Evolutionary conservation across 2,329 filamentous ascomycete species (phyloP).

Genomic region (Aspergillus fructus): DNA sequence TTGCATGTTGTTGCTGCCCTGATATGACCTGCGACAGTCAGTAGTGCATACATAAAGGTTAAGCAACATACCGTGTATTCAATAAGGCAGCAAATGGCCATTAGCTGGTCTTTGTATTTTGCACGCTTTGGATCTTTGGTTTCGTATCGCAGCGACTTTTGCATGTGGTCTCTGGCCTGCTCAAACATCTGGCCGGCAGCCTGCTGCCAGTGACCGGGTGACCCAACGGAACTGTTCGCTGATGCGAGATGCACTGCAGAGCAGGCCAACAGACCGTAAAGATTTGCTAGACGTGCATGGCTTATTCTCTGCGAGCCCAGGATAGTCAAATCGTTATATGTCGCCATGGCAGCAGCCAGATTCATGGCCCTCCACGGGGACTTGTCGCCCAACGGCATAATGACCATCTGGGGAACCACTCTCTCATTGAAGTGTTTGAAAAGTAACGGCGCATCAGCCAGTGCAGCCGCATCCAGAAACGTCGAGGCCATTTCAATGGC

Average conservation of each 20-base stretch:
- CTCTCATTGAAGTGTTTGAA: constrained; percentile 33
- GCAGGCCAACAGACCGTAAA: constrained; percentile 31
- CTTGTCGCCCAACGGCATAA: constrained; percentile 31
- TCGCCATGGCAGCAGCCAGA: constrained; percentile 30
- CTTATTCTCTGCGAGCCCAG: constrained; percentile 26
- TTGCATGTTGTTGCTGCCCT: constrained; percentile 32
- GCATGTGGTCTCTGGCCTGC: constrained; percentile 32
- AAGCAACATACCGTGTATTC: constrained; percentile 30
- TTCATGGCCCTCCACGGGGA: constrained; percentile 37
- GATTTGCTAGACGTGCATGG: constrained; percentile 32
- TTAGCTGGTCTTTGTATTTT: constrained; percentile 42
- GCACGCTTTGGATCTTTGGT: constrained; percentile 29
- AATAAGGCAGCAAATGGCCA: constrained; percentile 35
- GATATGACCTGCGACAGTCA: constrained; percentile 22
- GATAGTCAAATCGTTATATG: constrained; percentile 32
- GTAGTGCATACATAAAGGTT: not conserved
- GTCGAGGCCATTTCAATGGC: constrained; percentile 1
- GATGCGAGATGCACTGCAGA: constrained; percentile 28
- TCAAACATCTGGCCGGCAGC: constrained; percentile 26
- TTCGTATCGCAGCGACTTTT: constrained; percentile 31
- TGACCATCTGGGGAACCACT: constrained; percentile 32
- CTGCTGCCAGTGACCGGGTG: constrained; percentile 25
- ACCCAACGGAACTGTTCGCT: constrained; percentile 1
- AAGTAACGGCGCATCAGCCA: constrained; percentile 25
- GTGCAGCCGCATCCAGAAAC: constrained; percentile 11